Evolutionary conservation across 352 stramenopile species (phyloP), one percentile per base, ranked within the genome.

Genomic region (Saprolegnia diclina): DNA sequence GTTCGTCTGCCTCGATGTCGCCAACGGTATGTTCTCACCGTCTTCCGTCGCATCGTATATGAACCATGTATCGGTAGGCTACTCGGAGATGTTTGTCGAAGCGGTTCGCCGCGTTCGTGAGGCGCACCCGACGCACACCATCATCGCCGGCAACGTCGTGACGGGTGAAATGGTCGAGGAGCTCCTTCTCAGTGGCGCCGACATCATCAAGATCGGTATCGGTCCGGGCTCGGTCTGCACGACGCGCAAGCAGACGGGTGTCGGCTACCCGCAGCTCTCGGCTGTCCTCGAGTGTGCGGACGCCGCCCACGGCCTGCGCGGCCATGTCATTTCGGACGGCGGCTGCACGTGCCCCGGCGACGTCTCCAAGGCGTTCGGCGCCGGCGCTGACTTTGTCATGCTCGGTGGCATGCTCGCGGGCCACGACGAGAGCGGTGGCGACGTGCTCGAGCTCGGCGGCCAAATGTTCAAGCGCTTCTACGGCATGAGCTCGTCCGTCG

Each of bases 121-220:
- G 2, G 50, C 72, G 0, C 88, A 90, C 71, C 86, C 88, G 3
- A 72, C 79, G 32, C 84, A 92, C 78, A 92, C 83, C 21, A 96
- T 97, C 76, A 95, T 97, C 72, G 91, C 91, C 1, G 91, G 91
- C 26, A 97, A 97, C 72, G 91, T 97, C 5, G 90, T 97, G 42
- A 97, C 91, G 4, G 85, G 89, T 22, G 90, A 97, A 67, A 97
- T 97, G 90, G 87, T 94, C 14, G 88, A 97, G 74, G 89, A 97
- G 76, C 76, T 97, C 35, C 75, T 97, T 68, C 78, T 97, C 24
- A 92, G 79, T 13, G 91, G 91, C 14, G 91, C 91, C 57, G 90
- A 97, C 76, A 96, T 97, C 75, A 90, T 97, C 77, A 97, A 97
- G 76, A 86, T 97, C 44, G 91, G 91, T 67, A 97, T 97, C 65